Conservation (phyloP, 1,284 basidiomycete genomes). For the Jaminaea rosea region DNA sequence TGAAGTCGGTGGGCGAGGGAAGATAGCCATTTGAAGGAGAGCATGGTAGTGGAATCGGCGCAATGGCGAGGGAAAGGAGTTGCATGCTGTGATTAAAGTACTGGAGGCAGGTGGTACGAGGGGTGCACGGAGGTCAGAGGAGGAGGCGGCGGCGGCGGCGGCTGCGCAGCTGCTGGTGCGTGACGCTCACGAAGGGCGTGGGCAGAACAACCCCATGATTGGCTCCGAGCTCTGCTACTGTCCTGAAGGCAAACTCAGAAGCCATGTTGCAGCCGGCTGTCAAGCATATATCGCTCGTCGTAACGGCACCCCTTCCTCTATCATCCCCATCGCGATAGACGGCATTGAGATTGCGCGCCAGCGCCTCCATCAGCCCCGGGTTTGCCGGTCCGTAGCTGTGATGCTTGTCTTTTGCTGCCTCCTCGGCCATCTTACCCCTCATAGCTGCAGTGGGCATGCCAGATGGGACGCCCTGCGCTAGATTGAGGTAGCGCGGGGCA, state of each 20-base stretch:
- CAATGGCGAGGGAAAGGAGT: conserved; percentile 49
- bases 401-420: not conserved
- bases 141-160: not conserved
- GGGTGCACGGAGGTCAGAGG: not conserved
- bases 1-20: conserved; percentile 55
- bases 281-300: conserved; percentile 41
- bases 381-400: conserved; percentile 45
- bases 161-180: not conserved
- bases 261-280: conserved; percentile 65
- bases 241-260: conserved; percentile 59
- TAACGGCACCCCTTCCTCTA: conserved; percentile 48
- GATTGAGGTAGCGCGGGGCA: conserved; percentile 18
- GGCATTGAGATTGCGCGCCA: conserved; percentile 60
- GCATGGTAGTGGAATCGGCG: conserved; percentile 59
- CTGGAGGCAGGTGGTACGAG: conserved; percentile 3
- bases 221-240: conserved; percentile 58
- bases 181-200: conserved; percentile 56
- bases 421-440: conserved; percentile 13
- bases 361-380: conserved; percentile 53
- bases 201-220: conserved; percentile 67
- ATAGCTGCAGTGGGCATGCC: conserved; percentile 17
- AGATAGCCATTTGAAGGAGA: conserved; percentile 56
- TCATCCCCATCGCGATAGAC: conserved; percentile 54
- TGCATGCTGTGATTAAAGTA: conserved; percentile 54
- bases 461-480: conserved; percentile 37